Evolutionary conservation across 768 basidiomycete genomes (phyloP), one percentile per base, ranked within the genome.

Genomic region (Leucocoprinus leucothites): DNA sequence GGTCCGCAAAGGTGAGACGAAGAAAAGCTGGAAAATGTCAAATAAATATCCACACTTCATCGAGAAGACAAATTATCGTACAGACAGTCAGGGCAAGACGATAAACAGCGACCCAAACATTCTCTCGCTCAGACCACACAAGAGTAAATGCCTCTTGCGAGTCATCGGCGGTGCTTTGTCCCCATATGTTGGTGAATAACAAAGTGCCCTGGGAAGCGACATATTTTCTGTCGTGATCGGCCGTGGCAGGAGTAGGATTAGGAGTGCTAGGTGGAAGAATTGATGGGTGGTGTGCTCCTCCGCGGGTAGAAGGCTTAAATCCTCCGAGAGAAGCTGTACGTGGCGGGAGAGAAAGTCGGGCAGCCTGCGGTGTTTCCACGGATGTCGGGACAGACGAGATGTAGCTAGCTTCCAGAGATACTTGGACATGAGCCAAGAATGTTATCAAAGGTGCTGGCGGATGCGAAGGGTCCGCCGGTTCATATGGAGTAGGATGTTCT

Each of bases 201-300:
- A 84, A 69, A 0, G 87, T 86, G 0, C 94, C 94, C 62, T 94
- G 90, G 0, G 89, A 78, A 26, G 82, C 80, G 1, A 85, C 82
- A 65, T 95, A 97, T 65, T 83, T 79, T 42, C 81, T 78, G 68
- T 97, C 94, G 14, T 80, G 77, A 28, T 86, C 85, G 0, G 80
- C 77, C 24, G 89, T 85, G 0, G 80, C 74, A 1, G 94, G 94
- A 14, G 85, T 86, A 1, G 94, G 94, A 65, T 88, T 86, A 0
- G 94, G 94, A 0, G 94, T 97, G 49, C 74, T 75, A 1, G 92
- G 92, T 25, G 91, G 91, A 59, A 88, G 80, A 62, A 91, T 86
- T 2, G 86, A 84, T 1, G 87, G 85, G 57, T 82, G 80, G 18
- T 60, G 75, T 18, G 72, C 64, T 40, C 71, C 73, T 22, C 69